phyloP scores from a whole-genome alignment of 2,329 filamentous ascomycete species.

The Ophiostoma novo-ulmi region DNA sequence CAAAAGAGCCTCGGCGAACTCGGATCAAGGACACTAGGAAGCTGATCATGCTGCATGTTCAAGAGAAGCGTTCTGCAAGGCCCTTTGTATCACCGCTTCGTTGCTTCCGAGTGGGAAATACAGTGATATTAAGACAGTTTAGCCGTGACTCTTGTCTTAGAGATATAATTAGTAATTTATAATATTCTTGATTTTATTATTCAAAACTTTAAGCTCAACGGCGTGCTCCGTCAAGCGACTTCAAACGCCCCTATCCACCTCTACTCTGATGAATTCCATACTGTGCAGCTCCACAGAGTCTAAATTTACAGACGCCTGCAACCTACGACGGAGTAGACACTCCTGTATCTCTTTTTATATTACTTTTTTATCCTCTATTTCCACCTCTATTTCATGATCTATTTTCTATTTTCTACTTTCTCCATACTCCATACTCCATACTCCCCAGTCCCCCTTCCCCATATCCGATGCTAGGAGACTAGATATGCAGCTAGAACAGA shows the following conservation, averaged over 20 bases:
- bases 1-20: not conserved
- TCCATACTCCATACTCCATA: not conserved
- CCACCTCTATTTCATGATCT: not conserved
- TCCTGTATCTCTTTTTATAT: not conserved
- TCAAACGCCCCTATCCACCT: not conserved
- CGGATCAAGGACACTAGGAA: not conserved
- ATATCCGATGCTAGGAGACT: slow-evolving; percentile 5
- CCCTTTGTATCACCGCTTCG: not conserved
- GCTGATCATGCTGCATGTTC: not conserved
- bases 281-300: slow-evolving; percentile 3
- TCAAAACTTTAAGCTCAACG: not conserved
- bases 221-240: not conserved
- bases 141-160: not conserved
- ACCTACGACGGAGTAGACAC: not conserved
- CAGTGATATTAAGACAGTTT: not conserved
- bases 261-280: not conserved
- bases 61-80: not conserved
- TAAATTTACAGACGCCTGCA: not conserved
- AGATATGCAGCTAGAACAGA: not conserved
- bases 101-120: slow-evolving; percentile 7
- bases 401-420: no score
- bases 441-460: not conserved
- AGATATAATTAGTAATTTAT: not conserved
- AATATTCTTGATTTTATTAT: not conserved
- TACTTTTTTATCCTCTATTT: not conserved